Conservation (phyloP, 768 basidiomycete species). For the Hericium coralloides region DNA sequence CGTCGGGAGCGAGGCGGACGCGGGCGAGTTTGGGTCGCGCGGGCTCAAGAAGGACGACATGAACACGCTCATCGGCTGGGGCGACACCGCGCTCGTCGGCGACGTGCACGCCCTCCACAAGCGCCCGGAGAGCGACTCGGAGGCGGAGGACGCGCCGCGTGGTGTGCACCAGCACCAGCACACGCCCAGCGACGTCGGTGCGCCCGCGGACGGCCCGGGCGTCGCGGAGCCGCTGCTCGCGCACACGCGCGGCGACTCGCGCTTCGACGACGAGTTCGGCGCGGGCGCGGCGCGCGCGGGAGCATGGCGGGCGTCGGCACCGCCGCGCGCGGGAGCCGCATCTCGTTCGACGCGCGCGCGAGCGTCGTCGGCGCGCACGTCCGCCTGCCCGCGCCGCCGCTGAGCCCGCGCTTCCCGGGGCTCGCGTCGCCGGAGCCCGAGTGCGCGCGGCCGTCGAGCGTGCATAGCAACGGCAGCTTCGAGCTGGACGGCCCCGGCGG, state of each 20-base stretch:
- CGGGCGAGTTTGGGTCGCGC: conserved; percentile 12
- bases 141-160: neutral
- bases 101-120: conserved; percentile 8
- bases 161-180: conserved; percentile 2
- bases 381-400: neutral
- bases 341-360: neutral
- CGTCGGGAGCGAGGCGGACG: conserved; percentile 14
- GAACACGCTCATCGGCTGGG: conserved; percentile 6
- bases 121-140: neutral
- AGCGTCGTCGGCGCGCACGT: neutral
- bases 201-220: neutral
- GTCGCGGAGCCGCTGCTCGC: conserved; percentile 24
- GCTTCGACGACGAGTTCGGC: conserved; percentile 5
- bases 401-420: conserved; percentile 5
- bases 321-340: conserved; percentile 23
- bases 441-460: neutral
- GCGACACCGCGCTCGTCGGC: conserved; percentile 12
- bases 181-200: conserved; percentile 4
- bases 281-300: neutral
- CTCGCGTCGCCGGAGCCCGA: conserved; percentile 2
- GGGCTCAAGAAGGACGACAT: conserved; percentile 6
- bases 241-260: conserved; percentile 19
- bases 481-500: too few relatives aligned
- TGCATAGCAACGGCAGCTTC: neutral
- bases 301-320: conserved; percentile 41